A percentile compares a stretch with the other conserved stretches of the same genome.
These are phyloP conservation scores for Leptomonas pyrrhocoris DNA, from an alignment of 208 protist species.

Conservation along the genomic window DNA sequence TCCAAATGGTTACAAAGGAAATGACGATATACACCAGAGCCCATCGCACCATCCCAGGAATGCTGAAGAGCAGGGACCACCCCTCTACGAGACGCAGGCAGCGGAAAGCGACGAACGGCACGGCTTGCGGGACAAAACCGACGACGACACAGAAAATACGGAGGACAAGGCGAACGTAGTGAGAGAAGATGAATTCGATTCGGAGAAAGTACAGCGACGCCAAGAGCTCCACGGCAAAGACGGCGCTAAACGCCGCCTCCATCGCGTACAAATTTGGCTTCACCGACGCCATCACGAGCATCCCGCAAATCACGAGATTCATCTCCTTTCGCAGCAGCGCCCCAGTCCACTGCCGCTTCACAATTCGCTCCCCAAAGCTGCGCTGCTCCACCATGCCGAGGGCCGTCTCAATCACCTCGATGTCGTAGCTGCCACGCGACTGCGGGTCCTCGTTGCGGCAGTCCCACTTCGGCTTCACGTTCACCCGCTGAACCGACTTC, in stretches of 20 bases:
- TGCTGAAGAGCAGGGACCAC: slow-evolving; percentile 67
- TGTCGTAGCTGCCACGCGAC: slow-evolving; percentile 59
- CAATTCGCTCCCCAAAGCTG: slow-evolving; percentile 44
- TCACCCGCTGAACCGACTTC: slow-evolving; percentile 2
- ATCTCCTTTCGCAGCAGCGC: slow-evolving; percentile 55
- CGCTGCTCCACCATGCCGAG: slow-evolving; percentile 64
- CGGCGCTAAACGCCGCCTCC: slow-evolving; percentile 59
- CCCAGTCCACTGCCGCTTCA: slow-evolving; percentile 73
- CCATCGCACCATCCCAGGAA: slow-evolving; percentile 75
- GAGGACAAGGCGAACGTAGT: slow-evolving; percentile 59
- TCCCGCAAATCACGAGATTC: slow-evolving; percentile 53
- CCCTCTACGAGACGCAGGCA: slow-evolving; percentile 70
- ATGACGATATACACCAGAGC: slow-evolving; percentile 56
- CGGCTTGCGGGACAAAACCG: slow-evolving; percentile 58
- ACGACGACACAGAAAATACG: slow-evolving; percentile 67
- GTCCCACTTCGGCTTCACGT: slow-evolving; percentile 57
- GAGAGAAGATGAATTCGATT: slow-evolving; percentile 66
- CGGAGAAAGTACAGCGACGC: slow-evolving; percentile 65
- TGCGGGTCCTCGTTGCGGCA: slow-evolving; percentile 83
- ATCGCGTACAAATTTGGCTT: slow-evolving; percentile 69
- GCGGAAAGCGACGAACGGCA: slow-evolving; percentile 68
- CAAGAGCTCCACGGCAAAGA: slow-evolving; percentile 63
- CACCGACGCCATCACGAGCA: slow-evolving; percentile 62
- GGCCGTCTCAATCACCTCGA: slow-evolving; percentile 72
- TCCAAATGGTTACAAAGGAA: slow-evolving; percentile 66